Conservation (phyloP, 441 rosid species). For the Sinapis alba region DNA sequence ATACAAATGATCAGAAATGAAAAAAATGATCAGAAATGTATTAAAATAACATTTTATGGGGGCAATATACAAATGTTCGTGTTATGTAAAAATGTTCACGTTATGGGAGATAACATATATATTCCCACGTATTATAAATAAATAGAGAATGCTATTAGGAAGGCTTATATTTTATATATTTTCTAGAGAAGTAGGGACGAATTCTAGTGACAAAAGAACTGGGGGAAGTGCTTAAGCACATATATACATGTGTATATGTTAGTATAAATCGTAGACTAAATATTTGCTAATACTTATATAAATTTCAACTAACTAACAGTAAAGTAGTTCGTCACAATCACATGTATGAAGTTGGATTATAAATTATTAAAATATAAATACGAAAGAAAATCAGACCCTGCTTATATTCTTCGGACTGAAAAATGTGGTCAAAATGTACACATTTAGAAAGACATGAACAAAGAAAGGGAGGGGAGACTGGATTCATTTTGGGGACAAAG, state of each 20-base stretch:
- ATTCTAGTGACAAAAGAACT: background rate
- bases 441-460: constrained; percentile 35
- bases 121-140: background rate
- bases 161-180: background rate
- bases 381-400: constrained; percentile 13
- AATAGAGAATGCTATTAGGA: background rate
- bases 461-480: constrained; percentile 10
- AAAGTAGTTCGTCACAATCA: constrained; percentile 19
- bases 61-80: background rate
- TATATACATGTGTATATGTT: background rate
- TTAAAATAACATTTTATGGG: background rate
- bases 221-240: background rate
- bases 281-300: constrained; percentile 5
- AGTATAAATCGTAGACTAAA: constrained; percentile 5
- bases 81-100: background rate
- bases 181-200: background rate
- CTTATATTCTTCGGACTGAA: constrained; percentile 22
- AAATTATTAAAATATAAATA: background rate
- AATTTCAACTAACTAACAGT: constrained; percentile 5
- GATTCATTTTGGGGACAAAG: constrained; percentile 38
- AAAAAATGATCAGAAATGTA: too few species aligned
- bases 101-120: background rate
- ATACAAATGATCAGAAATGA: background rate
- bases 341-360: background rate
- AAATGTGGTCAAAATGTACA: constrained; percentile 39